Evolutionary conservation across 2,329 filamentous ascomycete species (phyloP), one percentile per base, ranked within the genome.

Genomic region (Meredithiella fracta): DNA sequence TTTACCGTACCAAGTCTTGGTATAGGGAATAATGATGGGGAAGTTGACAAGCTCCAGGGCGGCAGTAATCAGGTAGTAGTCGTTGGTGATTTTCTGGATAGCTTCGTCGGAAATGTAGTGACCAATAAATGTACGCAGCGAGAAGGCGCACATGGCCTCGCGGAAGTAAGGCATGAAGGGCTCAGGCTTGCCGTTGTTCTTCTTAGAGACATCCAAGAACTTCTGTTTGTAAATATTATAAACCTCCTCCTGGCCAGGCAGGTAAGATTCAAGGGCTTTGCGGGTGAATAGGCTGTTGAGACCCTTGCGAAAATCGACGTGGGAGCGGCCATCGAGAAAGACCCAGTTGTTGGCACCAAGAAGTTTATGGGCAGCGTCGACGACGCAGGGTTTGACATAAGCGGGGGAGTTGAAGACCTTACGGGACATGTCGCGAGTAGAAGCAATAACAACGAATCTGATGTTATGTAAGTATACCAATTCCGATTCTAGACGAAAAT

Each of bases 1-100:
- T 78, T 96, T 95, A 64, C 91, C 92, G 66, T 94, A 94, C 89
- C 89, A 97, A 3, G 89, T 89, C 74, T 89, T 91, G 67, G 90
- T 96, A 75, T 80, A 97, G 40, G 91, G 91, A 42, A 97, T 71
- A 67, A 97, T 96, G 70, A 97, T 85, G 59, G 92, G 91, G 74
- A 97, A 95, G 75, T 97, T 97, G 75, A 98, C 92, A 50, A 97
- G 79, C 70, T 98, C 92, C 62, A 97, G 79, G 22, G 92, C 92
- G 58, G 86, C 91, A 14, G 92, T 97, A 67, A 97, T 94, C 61
- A 91, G 79, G 71, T 94, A 97, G 73, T 95, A 98, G 71, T 97
- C 90, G 69, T 95, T 85, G 60, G 91, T 85, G 61, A 97, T 92
- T 74, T 86, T 90, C 78, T 94, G 91, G 65, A 97, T 83, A 51